Conservation (phyloP, 345 rosid genomes). For the Odontarrhena argentea region DNA sequence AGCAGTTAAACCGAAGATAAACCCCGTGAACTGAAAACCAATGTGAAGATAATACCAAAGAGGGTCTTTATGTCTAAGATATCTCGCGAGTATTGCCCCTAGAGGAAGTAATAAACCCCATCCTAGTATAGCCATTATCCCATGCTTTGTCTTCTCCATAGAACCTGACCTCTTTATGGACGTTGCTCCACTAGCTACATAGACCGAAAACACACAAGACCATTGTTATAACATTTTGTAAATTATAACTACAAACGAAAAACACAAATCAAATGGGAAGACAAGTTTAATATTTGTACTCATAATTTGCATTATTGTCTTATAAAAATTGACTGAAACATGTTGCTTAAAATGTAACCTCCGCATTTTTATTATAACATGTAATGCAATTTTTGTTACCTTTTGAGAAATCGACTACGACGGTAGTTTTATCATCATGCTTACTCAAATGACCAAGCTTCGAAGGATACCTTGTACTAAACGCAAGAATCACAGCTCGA, state of each 20-base stretch:
- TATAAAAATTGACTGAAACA: too few relatives aligned
- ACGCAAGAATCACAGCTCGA: slow-evolving; percentile 73
- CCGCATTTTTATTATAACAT: background rate
- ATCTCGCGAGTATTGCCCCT: slow-evolving; percentile 80
- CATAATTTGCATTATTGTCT: too few relatives aligned
- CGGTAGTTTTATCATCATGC: slow-evolving; percentile 71
- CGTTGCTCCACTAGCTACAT: slow-evolving; percentile 45
- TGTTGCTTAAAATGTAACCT: background rate
- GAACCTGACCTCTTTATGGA: slow-evolving; percentile 39
- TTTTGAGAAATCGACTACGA: slow-evolving; percentile 70
- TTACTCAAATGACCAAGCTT: slow-evolving; percentile 50
- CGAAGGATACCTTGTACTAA: slow-evolving; percentile 56
- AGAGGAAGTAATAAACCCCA: slow-evolving; percentile 83
- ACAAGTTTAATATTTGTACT: too few relatives aligned
- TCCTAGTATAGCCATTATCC: slow-evolving; percentile 63
- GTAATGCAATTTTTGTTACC: slow-evolving; percentile 35
- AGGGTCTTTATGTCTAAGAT: slow-evolving; percentile 82
- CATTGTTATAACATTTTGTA: background rate
- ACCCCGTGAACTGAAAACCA: slow-evolving; percentile 63
- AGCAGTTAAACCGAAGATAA: slow-evolving; percentile 62
- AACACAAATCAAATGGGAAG: too few relatives aligned
- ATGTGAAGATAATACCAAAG: slow-evolving; percentile 86
- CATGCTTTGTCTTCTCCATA: slow-evolving; percentile 70
- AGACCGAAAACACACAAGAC: slow-evolving; percentile 31
- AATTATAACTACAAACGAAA: too few relatives aligned